Conservation (phyloP, 1,284 basidiomycete genomes). For the Apiotrichum brassicae region DNA sequence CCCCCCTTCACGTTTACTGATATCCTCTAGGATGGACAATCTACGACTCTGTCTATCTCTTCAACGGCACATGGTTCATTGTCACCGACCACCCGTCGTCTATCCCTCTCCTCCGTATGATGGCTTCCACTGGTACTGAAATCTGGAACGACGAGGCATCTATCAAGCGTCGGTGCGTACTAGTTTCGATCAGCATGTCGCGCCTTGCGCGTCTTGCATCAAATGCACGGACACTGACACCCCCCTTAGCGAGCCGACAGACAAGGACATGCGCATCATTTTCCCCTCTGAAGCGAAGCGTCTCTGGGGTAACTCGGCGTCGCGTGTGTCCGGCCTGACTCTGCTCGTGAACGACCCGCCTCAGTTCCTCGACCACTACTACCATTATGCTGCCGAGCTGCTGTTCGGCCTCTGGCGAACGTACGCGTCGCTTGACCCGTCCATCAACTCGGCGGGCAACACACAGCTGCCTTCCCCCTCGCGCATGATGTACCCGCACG, state of each 20-base stretch:
- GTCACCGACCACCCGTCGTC: constrained; percentile 46
- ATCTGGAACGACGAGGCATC: constrained; percentile 49
- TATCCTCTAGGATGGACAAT: constrained; percentile 59
- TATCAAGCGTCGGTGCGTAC: constrained; percentile 21
- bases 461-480: constrained; percentile 61
- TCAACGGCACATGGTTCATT: constrained; percentile 48
- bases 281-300: constrained; percentile 59
- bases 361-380: constrained; percentile 62
- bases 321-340: constrained; percentile 40
- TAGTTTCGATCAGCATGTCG: not conserved
- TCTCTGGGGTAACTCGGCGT: constrained; percentile 57
- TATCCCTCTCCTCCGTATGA: constrained; percentile 45
- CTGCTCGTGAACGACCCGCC: constrained; percentile 67
- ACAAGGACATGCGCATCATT: constrained; percentile 70
- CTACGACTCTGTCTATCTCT: constrained; percentile 59
- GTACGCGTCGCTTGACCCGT: constrained; percentile 69
- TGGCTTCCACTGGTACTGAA: constrained; percentile 47
- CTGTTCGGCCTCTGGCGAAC: constrained; percentile 83
- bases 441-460: constrained; percentile 58
- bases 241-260: constrained; percentile 56
- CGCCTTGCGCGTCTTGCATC: not conserved
- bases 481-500: constrained; percentile 65
- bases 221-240: too few relatives aligned
- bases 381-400: constrained; percentile 71
- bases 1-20: not conserved